These are phyloP conservation scores for Fusarium compactum DNA, from an alignment of 2,329 filamentous ascomycete species.

Conservation along the genomic window DNA sequence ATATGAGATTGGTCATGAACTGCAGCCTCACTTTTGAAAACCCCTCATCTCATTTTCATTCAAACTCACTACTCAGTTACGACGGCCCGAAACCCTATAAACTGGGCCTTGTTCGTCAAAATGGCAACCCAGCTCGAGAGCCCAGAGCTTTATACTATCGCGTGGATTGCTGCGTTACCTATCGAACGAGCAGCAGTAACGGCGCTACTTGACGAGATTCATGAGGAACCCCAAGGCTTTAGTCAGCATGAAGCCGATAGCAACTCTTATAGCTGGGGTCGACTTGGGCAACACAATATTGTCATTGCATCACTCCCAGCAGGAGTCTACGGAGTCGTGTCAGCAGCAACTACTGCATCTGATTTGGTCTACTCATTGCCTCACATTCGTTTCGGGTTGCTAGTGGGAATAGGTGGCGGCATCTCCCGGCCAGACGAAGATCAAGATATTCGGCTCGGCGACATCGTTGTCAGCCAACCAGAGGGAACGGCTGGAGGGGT, in stretches of 20 bases:
- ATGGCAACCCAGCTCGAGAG: neutral
- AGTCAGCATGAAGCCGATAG: slow-evolving; percentile 28
- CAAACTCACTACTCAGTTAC: too few species aligned
- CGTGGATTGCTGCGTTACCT: slow-evolving; percentile 45
- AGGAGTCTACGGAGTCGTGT: slow-evolving; percentile 28
- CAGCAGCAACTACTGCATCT: slow-evolving; percentile 25
- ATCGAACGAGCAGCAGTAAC: slow-evolving; percentile 45
- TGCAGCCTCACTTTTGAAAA: too few species aligned
- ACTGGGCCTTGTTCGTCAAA: rapidly evolving
- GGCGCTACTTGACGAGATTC: slow-evolving; percentile 44
- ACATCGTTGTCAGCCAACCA: slow-evolving; percentile 46
- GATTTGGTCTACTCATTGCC: slow-evolving; percentile 32
- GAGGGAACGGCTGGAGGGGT: slow-evolving; percentile 31
- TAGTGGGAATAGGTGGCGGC: slow-evolving; percentile 59
- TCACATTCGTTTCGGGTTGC: slow-evolving; percentile 30
- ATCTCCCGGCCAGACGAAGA: neutral
- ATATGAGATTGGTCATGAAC: too few species aligned
- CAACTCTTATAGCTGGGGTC: slow-evolving; percentile 47
- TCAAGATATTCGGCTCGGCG: slow-evolving; percentile 46
- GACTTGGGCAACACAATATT: slow-evolving; percentile 44
- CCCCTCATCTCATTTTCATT: too few species aligned
- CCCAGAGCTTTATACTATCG: slow-evolving; percentile 35
- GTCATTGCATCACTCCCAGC: slow-evolving; percentile 44
- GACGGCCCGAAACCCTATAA: too few species aligned
- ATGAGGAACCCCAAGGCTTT: slow-evolving; percentile 22